A percentile compares a stretch with the other conserved stretches of the same genome.
These are phyloP conservation scores for Alternaria panax DNA, from an alignment of 2,329 filamentous ascomycete genomes.

Conservation along the genomic window DNA sequence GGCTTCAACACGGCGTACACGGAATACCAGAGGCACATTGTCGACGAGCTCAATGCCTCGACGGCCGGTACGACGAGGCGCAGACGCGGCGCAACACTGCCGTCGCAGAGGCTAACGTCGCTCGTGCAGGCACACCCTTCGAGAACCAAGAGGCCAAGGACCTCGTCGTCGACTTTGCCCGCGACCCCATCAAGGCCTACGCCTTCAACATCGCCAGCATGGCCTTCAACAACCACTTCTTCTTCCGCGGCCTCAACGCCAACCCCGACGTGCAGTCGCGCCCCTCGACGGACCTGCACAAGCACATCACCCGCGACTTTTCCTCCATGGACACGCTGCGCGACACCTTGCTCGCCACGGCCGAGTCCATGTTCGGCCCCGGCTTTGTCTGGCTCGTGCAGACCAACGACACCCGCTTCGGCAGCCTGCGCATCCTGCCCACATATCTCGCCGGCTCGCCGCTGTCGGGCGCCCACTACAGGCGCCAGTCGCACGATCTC, in stretches of 20 bases:
- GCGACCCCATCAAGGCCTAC: constrained; percentile 77
- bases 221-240: constrained; percentile 90
- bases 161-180: constrained; percentile 77
- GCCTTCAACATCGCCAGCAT: constrained; percentile 97
- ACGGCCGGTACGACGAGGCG: constrained; percentile 71
- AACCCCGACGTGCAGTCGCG: constrained; percentile 33
- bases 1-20: constrained; percentile 82
- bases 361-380: constrained; percentile 91
- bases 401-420: constrained; percentile 53
- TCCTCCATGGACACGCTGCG: constrained; percentile 83
- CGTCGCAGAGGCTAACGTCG: constrained; percentile 10
- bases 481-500: constrained; percentile 72
- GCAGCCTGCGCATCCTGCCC: constrained; percentile 72
- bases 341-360: constrained; percentile 79
- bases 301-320: constrained; percentile 73
- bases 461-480: constrained; percentile 83
- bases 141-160: constrained; percentile 69
- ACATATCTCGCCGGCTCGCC: constrained; percentile 94
- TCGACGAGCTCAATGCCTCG: constrained; percentile 77
- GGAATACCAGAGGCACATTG: constrained; percentile 77
- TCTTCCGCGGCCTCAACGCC: constrained; percentile 68
- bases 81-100: background rate
- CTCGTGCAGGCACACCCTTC: constrained; percentile 65
- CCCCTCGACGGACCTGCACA: constrained; percentile 60
- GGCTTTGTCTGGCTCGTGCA: constrained; percentile 95